A percentile compares a stretch with the other conserved stretches of the same genome.
These are phyloP conservation scores for Patellifolia procumbens DNA, from an alignment of 179 eudicot genomes.

Conservation along the genomic window DNA sequence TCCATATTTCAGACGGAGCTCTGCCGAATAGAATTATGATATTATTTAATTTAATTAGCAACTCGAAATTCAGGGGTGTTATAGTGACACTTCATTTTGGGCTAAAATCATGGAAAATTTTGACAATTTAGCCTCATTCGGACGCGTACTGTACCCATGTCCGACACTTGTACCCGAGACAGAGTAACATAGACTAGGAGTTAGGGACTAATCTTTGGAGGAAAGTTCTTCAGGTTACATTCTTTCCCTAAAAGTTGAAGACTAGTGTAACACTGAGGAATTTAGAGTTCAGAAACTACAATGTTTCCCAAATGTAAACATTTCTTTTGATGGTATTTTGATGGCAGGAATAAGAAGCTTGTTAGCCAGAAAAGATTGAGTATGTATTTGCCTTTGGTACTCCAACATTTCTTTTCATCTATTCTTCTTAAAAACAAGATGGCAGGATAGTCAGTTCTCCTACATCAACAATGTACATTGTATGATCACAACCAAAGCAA, in stretches of 20 bases:
- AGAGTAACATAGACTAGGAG: no score
- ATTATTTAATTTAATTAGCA: no score
- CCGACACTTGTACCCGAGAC: no score
- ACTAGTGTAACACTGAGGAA: not conserved
- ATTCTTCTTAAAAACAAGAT: not conserved
- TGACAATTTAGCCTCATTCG: no score
- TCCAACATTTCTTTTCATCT: not conserved
- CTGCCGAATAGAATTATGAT: no score
- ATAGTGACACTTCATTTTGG: no score
- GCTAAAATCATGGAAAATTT: no score
- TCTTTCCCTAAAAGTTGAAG: not conserved
- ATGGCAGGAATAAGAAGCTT: no score
- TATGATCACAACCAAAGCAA: not conserved
- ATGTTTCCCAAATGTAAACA: not conserved
- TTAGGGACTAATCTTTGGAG: not conserved
- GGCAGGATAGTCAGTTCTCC: not conserved
- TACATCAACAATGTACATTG: not conserved
- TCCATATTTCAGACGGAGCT: no score
- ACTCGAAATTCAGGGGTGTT: no score
- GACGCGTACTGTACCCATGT: no score
- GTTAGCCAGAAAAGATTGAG: not conserved
- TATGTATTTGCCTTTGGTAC: not conserved
- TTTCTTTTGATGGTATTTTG: no score
- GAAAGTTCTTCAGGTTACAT: not conserved
- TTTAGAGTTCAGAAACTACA: not conserved